Evolutionary conservation across 495 filamentous ascomycete genomes (phyloP).

Genomic region (Oleoguttula mirabilis): DNA sequence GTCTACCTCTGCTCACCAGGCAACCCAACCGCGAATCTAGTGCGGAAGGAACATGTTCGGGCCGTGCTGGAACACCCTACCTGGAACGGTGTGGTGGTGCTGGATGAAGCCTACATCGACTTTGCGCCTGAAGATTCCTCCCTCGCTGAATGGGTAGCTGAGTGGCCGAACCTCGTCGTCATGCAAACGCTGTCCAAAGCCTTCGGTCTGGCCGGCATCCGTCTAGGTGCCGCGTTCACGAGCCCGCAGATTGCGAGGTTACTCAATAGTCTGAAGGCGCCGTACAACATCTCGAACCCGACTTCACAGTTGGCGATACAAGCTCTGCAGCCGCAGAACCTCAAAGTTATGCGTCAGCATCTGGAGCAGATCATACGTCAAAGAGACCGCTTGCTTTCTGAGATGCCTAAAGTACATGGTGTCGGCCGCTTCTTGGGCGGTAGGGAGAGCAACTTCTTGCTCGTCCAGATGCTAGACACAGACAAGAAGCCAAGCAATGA

Average conservation of each 20-base stretch:
- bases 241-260: constrained; percentile 47
- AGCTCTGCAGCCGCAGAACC: constrained; percentile 51
- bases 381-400: constrained; percentile 57
- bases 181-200: constrained; percentile 97
- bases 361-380: constrained; percentile 57
- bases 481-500: constrained; percentile 65
- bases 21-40: constrained; percentile 74
- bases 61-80: constrained; percentile 70
- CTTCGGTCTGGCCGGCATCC: constrained; percentile 88
- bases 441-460: constrained; percentile 71
- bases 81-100: constrained; percentile 87
- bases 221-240: constrained; percentile 57
- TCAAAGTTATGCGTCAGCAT: constrained; percentile 60
- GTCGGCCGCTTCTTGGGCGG: constrained; percentile 76
- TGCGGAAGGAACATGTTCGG: constrained; percentile 63
- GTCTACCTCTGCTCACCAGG: constrained; percentile 88
- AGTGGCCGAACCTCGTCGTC: constrained; percentile 93
- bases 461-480: constrained; percentile 71
- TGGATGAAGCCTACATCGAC: constrained; percentile 96
- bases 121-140: constrained; percentile 70
- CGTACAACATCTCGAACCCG: constrained; percentile 83
- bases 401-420: constrained; percentile 63
- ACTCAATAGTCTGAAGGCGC: constrained; percentile 85
- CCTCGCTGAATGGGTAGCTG: constrained; percentile 83
- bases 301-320: constrained; percentile 69